phyloP scores from a whole-genome alignment of 768 basidiomycete species.

The Leucocoprinus birnbaumii region DNA sequence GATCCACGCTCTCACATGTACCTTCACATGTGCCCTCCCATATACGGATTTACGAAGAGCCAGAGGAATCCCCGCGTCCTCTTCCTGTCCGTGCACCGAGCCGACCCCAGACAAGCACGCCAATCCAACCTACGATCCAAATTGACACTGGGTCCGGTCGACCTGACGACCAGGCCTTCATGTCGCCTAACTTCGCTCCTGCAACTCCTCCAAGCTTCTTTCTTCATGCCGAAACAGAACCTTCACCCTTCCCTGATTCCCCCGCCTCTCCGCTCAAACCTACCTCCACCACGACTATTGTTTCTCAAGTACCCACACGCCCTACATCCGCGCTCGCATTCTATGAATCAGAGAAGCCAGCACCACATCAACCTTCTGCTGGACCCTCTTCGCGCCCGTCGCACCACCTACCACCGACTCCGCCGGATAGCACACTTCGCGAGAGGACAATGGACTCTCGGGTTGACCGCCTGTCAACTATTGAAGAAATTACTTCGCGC shows the following conservation, averaged over 20 bases:
- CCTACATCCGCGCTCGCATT: slow-evolving; percentile 28
- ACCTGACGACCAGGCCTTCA: not conserved
- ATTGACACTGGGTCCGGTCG: slow-evolving; percentile 13
- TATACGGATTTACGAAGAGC: slow-evolving; percentile 25
- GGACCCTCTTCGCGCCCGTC: slow-evolving; percentile 12
- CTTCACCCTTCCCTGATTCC: slow-evolving; percentile 23
- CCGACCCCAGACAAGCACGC: slow-evolving; percentile 17
- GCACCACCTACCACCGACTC: slow-evolving; percentile 34
- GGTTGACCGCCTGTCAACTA: slow-evolving; percentile 24
- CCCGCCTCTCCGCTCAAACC: slow-evolving; percentile 15
- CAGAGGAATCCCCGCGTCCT: slow-evolving; percentile 16
- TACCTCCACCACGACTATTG: not conserved
- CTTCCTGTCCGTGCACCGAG: slow-evolving; percentile 16
- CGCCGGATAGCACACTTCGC: slow-evolving; percentile 29
- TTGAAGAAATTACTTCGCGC: slow-evolving; percentile 25
- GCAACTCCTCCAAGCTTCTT: slow-evolving; percentile 39
- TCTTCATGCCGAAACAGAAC: slow-evolving; percentile 27
- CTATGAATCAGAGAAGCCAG: slow-evolving; percentile 23
- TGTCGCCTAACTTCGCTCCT: slow-evolving; percentile 18
- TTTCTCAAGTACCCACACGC: slow-evolving; percentile 18
- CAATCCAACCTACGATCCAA: slow-evolving; percentile 18
- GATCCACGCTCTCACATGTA: slow-evolving; percentile 24
- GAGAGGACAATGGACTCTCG: slow-evolving; percentile 17
- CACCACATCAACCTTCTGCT: slow-evolving; percentile 25
- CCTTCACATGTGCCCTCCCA: slow-evolving; percentile 28